Evolutionary conservation across 139 green algal genomes (phyloP).

Genomic region (Yamagishiella unicocca): DNA sequence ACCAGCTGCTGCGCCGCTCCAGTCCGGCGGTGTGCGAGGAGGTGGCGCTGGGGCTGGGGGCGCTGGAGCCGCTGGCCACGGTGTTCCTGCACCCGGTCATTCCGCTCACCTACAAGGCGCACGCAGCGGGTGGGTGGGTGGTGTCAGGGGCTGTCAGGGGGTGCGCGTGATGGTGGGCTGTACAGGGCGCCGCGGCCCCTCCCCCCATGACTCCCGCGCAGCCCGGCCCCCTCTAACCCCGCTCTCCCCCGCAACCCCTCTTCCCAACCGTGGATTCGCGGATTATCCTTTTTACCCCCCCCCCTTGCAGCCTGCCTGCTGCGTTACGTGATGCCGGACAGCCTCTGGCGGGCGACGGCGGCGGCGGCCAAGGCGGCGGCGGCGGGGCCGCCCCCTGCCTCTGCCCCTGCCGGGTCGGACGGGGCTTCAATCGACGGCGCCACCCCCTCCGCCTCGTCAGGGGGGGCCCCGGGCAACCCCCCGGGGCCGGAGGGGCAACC

Average conservation of each 20-base stretch:
- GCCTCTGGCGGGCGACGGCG: constrained; percentile 55
- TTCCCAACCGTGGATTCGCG: too few relatives aligned
- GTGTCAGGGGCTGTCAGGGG: too few relatives aligned
- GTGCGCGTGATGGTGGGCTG: too few relatives aligned
- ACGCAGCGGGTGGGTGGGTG: constrained; percentile 52
- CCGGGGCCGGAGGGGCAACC: neutral
- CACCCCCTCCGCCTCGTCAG: neutral
- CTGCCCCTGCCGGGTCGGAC: neutral
- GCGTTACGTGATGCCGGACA: constrained; percentile 64
- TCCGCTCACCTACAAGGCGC: constrained; percentile 59
- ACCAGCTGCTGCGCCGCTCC: constrained; percentile 46
- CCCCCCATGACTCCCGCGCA: too few relatives aligned
- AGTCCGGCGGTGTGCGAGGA: constrained; percentile 42
- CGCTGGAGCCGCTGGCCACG: constrained; percentile 47
- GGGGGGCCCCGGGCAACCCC: neutral
- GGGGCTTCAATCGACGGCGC: neutral
- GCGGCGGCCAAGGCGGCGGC: constrained; percentile 28
- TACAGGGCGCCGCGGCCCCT: too few relatives aligned
- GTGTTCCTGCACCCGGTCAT: constrained; percentile 56
- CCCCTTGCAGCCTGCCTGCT: constrained; percentile 55
- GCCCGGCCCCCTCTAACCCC: too few relatives aligned
- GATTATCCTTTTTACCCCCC: too few relatives aligned
- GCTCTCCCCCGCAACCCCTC: too few relatives aligned
- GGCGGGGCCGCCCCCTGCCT: constrained; percentile 1
- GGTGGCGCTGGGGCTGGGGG: constrained; percentile 30